A percentile compares a stretch with the other conserved stretches of the same genome.
Evolutionary conservation across 441 rosid genomes (phyloP).

Genomic region (Gossypium schwendimanii): DNA sequence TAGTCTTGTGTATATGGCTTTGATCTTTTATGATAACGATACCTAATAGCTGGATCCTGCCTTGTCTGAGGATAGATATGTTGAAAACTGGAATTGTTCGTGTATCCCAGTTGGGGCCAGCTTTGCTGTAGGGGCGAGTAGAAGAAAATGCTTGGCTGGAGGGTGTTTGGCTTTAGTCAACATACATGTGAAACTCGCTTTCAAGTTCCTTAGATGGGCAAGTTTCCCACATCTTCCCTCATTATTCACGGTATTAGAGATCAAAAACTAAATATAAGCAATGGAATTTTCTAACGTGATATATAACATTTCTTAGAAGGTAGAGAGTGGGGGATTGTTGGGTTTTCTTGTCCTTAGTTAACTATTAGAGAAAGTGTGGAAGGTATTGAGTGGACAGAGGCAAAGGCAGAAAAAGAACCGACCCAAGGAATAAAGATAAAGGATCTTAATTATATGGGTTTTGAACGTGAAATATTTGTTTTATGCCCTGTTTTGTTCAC

Average conservation of each 20-base stretch:
- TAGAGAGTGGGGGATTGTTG: neutral
- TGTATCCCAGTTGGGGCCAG: neutral
- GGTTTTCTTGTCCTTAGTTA: slow-evolving; percentile 8
- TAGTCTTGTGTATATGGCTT: neutral
- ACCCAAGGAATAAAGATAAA: slow-evolving; percentile 8
- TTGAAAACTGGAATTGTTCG: neutral
- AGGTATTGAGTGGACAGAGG: slow-evolving; percentile 26
- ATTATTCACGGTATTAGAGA: neutral
- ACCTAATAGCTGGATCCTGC: neutral
- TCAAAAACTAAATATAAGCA: neutral
- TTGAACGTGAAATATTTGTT: slow-evolving; percentile 35
- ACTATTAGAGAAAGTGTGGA: neutral
- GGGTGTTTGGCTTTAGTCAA: slow-evolving; percentile 13
- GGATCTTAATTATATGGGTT: slow-evolving; percentile 2
- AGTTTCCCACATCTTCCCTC: neutral
- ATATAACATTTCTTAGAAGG: neutral
- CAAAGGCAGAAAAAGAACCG: slow-evolving; percentile 21
- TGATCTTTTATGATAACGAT: slow-evolving; percentile 2
- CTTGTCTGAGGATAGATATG: slow-evolving; percentile 6
- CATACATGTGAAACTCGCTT: slow-evolving; percentile 23
- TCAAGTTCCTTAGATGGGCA: neutral
- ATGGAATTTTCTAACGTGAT: neutral
- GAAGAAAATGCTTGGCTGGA: slow-evolving; percentile 9
- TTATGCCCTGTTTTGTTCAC: slow-evolving; percentile 20
- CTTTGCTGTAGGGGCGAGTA: neutral